Evolutionary conservation across 805 yeast genomes (phyloP).

Genomic region (Yarrowia porcina): DNA sequence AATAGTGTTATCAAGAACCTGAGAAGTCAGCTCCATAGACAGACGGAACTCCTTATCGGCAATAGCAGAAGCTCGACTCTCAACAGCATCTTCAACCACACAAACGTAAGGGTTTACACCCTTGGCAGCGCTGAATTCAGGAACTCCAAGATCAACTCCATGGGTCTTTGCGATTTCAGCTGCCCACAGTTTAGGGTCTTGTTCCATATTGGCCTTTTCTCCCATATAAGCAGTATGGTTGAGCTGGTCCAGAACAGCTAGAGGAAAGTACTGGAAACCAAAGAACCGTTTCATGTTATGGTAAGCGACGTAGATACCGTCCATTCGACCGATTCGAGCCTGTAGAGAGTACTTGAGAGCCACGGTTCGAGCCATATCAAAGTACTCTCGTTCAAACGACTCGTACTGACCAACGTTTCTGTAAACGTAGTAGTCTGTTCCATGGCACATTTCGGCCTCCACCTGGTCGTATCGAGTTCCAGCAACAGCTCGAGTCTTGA

Average conservation of each 20-base stretch:
- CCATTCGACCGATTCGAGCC: slow-evolving; percentile 95
- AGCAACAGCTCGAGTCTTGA: slow-evolving; percentile 87
- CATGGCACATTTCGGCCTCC: slow-evolving; percentile 44
- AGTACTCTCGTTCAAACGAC: slow-evolving; percentile 77
- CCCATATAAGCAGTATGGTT: slow-evolving; percentile 41
- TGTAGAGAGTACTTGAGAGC: slow-evolving; percentile 83
- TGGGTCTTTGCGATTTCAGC: neutral
- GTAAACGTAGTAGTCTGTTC: slow-evolving; percentile 64
- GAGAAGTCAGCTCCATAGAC: slow-evolving; percentile 51
- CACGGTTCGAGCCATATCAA: slow-evolving; percentile 71
- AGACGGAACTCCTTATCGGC: slow-evolving; percentile 65
- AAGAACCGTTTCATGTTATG: slow-evolving; percentile 78
- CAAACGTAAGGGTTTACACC: neutral
- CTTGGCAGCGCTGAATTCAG: neutral
- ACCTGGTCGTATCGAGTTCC: slow-evolving; percentile 69
- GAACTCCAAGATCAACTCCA: neutral
- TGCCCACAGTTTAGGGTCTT: slow-evolving; percentile 2
- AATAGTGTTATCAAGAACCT: slow-evolving; percentile 40
- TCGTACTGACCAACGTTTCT: slow-evolving; percentile 63
- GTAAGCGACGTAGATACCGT: slow-evolving; percentile 88
- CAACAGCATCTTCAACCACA: slow-evolving; percentile 12
- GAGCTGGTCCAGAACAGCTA: slow-evolving; percentile 64
- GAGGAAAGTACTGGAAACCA: slow-evolving; percentile 86
- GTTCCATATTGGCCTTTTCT: neutral
- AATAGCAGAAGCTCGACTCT: slow-evolving; percentile 42